Base-by-base conservation (phyloP, 208 protist species). In the Leishmania mexicana region DNA sequence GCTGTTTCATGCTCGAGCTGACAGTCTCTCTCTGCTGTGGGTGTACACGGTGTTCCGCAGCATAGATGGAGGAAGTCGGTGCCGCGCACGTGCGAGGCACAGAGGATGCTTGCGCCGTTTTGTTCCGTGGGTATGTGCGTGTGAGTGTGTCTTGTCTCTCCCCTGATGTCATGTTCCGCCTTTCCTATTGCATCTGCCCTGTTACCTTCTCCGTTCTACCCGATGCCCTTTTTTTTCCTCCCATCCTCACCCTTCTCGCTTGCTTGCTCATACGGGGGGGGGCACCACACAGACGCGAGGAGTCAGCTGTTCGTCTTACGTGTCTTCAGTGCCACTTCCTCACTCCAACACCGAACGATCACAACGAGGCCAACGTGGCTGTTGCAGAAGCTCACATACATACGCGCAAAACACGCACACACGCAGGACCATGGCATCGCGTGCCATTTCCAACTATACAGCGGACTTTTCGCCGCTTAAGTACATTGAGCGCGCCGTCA, bases 401-500 rank as follows among this genome's bases (percentile, higher is more conserved):
- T 31, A 19, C 13, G 15, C 13, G 62, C 28, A 10, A 68, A 42
- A 68, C 28, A 76, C 51, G 13, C 73, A 76, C 47, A 6, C 13
- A 21, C 40, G 8, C 40, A 70, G 11, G 42, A 19, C 28, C 3
- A 87, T 85, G 80, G 81, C 83, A 6, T 47, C 84, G 45, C 81
- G 86, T 35, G 82, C 85, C 2, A 75, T 85, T 40, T 70, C 82
- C 19, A 82, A 90, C 3, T 53, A 86, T 24, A 21, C 85, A 24
- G 76, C 82, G n/a, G 89, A 88, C 60, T 93, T 90, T 71, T 76
- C 83, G 72, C 88, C 92, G n/a, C 76, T 88, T 45, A 86, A 89
- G 60, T 88, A 98, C 80, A 86, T 98, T 19, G 77, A 80, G 58
- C 85, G 95, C 13, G 91, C 90, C 2, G 76, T 96, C 70, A 90